Evolutionary conservation across 306 rosid genomes (phyloP), one percentile per base, ranked within the genome.

Genomic region (Urtica urens): DNA sequence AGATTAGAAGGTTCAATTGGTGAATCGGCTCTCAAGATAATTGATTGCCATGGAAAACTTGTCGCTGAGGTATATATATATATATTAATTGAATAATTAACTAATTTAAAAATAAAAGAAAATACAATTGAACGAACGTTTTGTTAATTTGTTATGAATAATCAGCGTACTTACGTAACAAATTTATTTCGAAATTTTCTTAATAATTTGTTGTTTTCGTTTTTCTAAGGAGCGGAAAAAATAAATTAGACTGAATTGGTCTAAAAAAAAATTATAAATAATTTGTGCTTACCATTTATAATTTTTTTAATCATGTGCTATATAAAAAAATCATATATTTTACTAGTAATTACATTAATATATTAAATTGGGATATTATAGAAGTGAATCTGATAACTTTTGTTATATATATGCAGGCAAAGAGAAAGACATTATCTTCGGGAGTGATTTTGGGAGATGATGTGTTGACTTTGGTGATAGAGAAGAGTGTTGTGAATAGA

Each of bases 401-500:
- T 55, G 39, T 56, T 41, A 29, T 29, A 14, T 29, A 28, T 56
- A 6, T 56, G 51, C 43, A 56, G 62, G 53, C 57, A 19, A 61
- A 55, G 46, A 31, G 68, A 27, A 64, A 57, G 62, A 48, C 39
- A 11, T 18, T 47, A 39, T 33, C 19, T 15, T 39, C 63, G 31
- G 62, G 72, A 23, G 65, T 56, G 17, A 46, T 50, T 9, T 49
- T 60, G 58, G 60, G 79, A 68, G 62, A 68, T 51, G 74, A 59
- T 63, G 75, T 68, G 1, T 23, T 68, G 57, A 63, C 39, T 49
- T 49, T 73, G 65, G 49, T 67, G 26, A 44, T 63, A 51, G 65
- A 68, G 72, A 18, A 52, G 20, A 44, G 49, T 17, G 38, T 59
- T 2, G n/a, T n/a, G n/a, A 74, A 73, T 38, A 71, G 46, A 38